Evolutionary conservation across 108 stramenopile species (phyloP), one percentile per base, ranked within the genome.

Genomic region (Chaetoceros muelleri): DNA sequence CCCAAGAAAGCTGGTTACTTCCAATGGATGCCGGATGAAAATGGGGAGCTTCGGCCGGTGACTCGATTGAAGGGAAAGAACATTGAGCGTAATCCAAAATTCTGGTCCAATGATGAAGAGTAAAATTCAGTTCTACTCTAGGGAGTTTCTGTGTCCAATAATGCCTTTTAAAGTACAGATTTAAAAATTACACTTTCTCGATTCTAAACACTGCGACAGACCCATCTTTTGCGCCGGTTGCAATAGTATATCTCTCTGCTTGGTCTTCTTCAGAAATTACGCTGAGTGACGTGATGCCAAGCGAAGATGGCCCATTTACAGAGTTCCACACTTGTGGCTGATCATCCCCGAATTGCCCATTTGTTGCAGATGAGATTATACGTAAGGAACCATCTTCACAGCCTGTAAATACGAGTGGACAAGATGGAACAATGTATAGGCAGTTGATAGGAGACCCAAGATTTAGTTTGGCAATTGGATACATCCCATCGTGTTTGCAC

Each of bases 21-120:
- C 65, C 68, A 82, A 48, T 93, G 92, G 92, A 75, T 85, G 69
- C 72, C 56, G 19, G 85, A 93, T 69, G 82, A 80, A 55, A 65
- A 63, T 59, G 72, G 72, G 24, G 17, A 47, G 46, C 23, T 88
- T 61, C 72, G 65, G 31, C 87, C 91, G 7, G 84, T 87, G 0
- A 81, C 80, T 24, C 67, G 85, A 27, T 52, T 85, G 76, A 86
- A 83, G 65, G 71, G 73, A 52, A 71, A 69, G n/a, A 72, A 59
- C 46, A 67, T 93, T 40, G 85, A 87, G 49, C 74, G 67, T 31
- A 81, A 79, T 10, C 55, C 55, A 24, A 57, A 52, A 3, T 65
- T 57, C 27, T 72, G 68, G 76, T 40, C 5, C n/a, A n/a, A n/a
- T n/a, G n/a, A n/a, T n/a, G n/a, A n/a, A n/a, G n/a, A n/a, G n/a